Evolutionary conservation across 371 early-diverging fungal species (phyloP).

Genomic region (Coemansia linderi): DNA sequence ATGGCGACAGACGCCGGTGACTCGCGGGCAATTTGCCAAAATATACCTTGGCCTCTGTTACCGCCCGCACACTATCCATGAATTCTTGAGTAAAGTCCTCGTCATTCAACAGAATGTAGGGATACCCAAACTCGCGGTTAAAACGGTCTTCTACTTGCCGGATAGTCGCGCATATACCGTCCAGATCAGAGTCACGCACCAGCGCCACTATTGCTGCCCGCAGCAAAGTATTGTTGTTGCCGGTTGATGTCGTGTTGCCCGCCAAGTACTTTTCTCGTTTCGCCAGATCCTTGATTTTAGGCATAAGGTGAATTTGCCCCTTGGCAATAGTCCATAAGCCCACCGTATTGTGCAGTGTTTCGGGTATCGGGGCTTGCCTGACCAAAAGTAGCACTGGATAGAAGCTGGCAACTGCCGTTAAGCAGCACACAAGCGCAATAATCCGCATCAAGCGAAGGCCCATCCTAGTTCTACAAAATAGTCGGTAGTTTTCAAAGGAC

Average conservation of each 20-base stretch:
- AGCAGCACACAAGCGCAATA: neutral
- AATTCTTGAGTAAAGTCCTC: constrained; percentile 75
- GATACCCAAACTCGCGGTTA: constrained; percentile 77
- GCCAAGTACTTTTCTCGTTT: constrained; percentile 56
- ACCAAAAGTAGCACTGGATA: neutral
- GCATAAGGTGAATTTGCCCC: neutral
- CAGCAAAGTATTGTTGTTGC: constrained; percentile 53
- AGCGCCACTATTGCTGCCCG: constrained; percentile 82
- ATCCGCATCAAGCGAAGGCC: neutral
- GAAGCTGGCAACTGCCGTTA: neutral
- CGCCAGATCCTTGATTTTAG: constrained; percentile 36
- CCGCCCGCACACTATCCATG: constrained; percentile 58
- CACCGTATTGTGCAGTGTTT: neutral
- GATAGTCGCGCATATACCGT: constrained; percentile 66
- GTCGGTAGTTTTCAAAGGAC: too few species aligned
- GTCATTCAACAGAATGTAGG: constrained; percentile 79
- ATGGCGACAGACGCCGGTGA: constrained; percentile 62
- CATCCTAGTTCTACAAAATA: neutral
- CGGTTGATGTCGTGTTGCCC: constrained; percentile 14
- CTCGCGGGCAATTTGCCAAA: constrained; percentile 61
- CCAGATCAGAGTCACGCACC: constrained; percentile 76
- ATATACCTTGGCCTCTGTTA: constrained; percentile 54
- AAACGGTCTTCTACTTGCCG: constrained; percentile 67
- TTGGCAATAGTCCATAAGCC: neutral
- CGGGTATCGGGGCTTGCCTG: neutral